These are phyloP conservation scores for Punctularia strigosozonata DNA, from an alignment of 768 basidiomycete genomes.

Conservation along the genomic window DNA sequence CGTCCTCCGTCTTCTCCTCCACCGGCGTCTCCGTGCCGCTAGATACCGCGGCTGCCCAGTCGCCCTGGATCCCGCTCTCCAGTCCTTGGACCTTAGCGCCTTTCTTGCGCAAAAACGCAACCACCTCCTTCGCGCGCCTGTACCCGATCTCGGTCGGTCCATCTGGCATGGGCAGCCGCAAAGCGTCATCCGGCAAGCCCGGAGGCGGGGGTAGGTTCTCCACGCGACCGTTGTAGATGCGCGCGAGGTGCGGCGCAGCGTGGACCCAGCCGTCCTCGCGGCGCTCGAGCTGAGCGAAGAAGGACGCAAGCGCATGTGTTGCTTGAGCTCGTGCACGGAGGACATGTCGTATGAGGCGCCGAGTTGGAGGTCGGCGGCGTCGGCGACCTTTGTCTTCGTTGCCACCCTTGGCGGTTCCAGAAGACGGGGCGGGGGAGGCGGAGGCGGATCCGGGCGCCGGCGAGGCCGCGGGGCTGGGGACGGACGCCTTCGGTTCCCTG, in stretches of 20 bases:
- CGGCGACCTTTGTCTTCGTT: conserved; percentile 10
- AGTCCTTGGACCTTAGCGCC: conserved; percentile 62
- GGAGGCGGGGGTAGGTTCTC: conserved; percentile 16
- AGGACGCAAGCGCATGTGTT: conserved; percentile 57
- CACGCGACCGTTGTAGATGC: conserved; percentile 26
- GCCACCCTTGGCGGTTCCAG: conserved; percentile 3
- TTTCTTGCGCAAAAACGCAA: conserved; percentile 51
- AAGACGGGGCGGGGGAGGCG: conserved; percentile 7
- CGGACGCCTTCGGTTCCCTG: conserved; percentile 15
- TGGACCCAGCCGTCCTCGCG: conserved; percentile 31
- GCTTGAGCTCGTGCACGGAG: conserved; percentile 80
- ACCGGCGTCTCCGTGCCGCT: too few species aligned
- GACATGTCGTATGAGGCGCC: conserved; percentile 81
- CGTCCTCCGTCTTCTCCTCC: too few species aligned
- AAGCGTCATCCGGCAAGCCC: conserved; percentile 20
- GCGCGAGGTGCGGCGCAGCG: conserved; percentile 37
- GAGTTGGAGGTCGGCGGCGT: conserved; percentile 50
- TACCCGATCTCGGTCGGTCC: conserved; percentile 11
- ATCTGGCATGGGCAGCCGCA: conserved; percentile 7
- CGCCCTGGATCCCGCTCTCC: conserved; percentile 35
- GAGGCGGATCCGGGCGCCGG: conserved; percentile 14
- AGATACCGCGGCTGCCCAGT: conserved; percentile 79
- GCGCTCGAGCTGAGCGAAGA: conserved; percentile 54
- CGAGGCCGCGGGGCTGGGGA: conserved; percentile 10
- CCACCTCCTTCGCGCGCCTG: conserved; percentile 48